Base-by-base conservation (phyloP, 192 early-diverging fungal genomes). In the Coemansia sp. region DNA sequence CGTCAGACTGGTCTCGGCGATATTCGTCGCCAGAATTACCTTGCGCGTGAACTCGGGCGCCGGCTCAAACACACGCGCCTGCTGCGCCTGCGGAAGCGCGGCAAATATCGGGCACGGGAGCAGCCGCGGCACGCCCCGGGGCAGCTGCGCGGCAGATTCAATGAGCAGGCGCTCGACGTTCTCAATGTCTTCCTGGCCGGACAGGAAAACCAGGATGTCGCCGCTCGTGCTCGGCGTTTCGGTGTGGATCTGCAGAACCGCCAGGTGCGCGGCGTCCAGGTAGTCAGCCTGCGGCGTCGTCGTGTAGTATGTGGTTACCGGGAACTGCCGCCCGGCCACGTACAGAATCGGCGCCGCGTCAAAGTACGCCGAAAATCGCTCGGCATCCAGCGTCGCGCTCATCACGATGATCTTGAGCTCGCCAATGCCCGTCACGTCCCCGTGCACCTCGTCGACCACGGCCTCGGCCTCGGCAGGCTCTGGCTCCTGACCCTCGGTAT, bases 1-100 rank as follows among this genome's bases (percentile, higher is more conserved):
- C 0, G 97, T 99, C 58, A 99, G 89, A 57, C 91, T 93, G 1
- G 97, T 97, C 81, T 99, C 97, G 16, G 97, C 97, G 71, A 99
- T 93, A 69, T 99, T 99, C 1, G 97, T 99, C 0, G 94, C 85
- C 27, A 99, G 76, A 59, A 99, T 91, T 8, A 97, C 85, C 66
- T 99, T 99, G 14, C 97, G 86, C 2, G 88, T 87, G 25, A 86
- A 86, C 24, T 77, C 84, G 3, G 95, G 97, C 10, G 93, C 85
- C 6, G 88, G 86, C 30, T 91, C 86, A 82, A 99, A 99, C 21
- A 97, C 93, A 44, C 77, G 73, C 54, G 91, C 83, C 64, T 99
- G 97, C 32, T 94, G 92, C 6, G 86, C 82, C 2, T 91, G 84
- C 18, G 95, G 94, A 29, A 95, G 85, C 10, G 94, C 88, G 1